A percentile compares a stretch with the other conserved stretches of the same genome.
Conservation (phyloP, 106 monocot genomes). For the Dactylorhiza incarnata region DNA sequence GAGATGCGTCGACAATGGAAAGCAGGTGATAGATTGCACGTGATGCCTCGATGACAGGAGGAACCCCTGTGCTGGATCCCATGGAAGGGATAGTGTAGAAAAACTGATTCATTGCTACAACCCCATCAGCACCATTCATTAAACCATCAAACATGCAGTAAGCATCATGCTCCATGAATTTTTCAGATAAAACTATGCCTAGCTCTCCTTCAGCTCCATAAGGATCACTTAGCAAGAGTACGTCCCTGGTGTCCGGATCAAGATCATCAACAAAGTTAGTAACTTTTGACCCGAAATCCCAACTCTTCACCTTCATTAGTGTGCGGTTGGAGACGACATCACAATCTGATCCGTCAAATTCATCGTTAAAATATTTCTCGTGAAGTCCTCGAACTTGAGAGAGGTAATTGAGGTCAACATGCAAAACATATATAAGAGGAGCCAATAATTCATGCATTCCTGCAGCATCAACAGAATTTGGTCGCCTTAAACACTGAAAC, state of each 20-base stretch:
- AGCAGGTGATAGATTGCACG: constrained; percentile 60
- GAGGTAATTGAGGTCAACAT: constrained; percentile 66
- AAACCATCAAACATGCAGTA: constrained; percentile 86
- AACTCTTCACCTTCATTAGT: constrained; percentile 26
- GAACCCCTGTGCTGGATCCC: constrained; percentile 27
- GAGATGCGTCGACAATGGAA: constrained; percentile 46
- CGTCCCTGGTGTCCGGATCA: constrained; percentile 61
- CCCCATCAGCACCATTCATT: constrained; percentile 57
- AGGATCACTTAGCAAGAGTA: constrained; percentile 67
- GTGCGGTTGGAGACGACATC: constrained; percentile 31
- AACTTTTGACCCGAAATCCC: constrained; percentile 20
- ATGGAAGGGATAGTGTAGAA: constrained; percentile 26
- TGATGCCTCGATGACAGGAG: constrained; percentile 68
- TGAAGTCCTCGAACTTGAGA: constrained; percentile 44
- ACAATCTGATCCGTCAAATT: constrained; percentile 54
- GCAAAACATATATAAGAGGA: constrained; percentile 83
- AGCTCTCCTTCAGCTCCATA: constrained; percentile 95
- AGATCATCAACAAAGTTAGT: constrained; percentile 60
- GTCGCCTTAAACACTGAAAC: not conserved
- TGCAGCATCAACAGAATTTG: constrained; percentile 17
- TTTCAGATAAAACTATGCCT: constrained; percentile 77
- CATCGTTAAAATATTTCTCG: constrained; percentile 68
- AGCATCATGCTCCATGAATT: constrained; percentile 94
- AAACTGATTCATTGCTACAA: constrained; percentile 74
- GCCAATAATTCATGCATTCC: constrained; percentile 98